Percentiles rank a stretch among this genome's conserved stretches.
phyloP scores from a whole-genome alignment of 345 rosid species.

The Clausena lansium region DNA sequence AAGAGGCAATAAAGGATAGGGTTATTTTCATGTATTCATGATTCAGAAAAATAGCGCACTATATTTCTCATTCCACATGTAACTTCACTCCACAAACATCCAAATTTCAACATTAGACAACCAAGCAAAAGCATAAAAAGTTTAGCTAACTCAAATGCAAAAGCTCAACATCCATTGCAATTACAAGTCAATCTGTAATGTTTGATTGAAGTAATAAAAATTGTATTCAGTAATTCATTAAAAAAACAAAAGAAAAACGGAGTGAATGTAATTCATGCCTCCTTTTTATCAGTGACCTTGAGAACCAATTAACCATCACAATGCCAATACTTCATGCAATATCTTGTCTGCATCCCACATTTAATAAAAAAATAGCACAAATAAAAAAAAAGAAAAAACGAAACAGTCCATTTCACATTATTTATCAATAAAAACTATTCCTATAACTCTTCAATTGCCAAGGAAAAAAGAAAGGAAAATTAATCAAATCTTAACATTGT shows the following conservation, averaged over 20 bases:
- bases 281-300: slow-evolving; percentile 95
- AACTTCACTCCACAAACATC: background rate
- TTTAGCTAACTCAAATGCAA: background rate
- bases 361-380: slow-evolving; percentile 1
- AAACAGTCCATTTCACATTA: background rate
- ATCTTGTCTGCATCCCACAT: slow-evolving; percentile 64
- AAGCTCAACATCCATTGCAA: background rate
- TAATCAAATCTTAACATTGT: background rate
- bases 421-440: background rate
- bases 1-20: background rate
- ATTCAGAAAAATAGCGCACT: background rate
- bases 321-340: slow-evolving; percentile 85
- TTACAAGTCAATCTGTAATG: background rate
- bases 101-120: background rate
- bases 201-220: too few species aligned
- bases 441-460: background rate
- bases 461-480: background rate
- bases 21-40: background rate
- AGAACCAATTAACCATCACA: slow-evolving; percentile 94
- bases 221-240: too few species aligned
- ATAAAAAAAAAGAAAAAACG: background rate
- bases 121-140: background rate
- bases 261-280: slow-evolving; percentile 35
- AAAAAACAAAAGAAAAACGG: too few species aligned
- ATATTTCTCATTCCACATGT: too few species aligned